Evolutionary conservation across 139 green algal genomes (phyloP).

Genomic region (Micractinium conductrix): DNA sequence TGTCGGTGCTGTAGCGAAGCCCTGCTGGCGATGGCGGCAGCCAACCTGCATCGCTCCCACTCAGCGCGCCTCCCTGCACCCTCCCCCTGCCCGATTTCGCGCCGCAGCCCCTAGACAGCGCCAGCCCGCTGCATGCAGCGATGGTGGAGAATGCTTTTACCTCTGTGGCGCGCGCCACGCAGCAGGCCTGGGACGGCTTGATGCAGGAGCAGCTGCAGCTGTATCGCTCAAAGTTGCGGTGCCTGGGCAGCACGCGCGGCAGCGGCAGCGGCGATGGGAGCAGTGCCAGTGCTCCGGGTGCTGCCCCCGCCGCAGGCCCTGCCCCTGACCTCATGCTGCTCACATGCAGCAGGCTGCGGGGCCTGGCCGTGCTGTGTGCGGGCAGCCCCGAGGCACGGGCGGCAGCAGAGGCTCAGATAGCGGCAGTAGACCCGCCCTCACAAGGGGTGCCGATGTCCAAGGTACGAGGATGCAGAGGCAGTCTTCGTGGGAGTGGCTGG

Average conservation of each 20-base stretch:
- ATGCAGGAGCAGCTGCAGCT: conserved; percentile 19
- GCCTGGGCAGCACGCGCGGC: neutral
- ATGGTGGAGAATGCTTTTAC: conserved; percentile 34
- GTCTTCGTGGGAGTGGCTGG: neutral
- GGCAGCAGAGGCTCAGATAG: conserved; percentile 29
- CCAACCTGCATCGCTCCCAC: no score
- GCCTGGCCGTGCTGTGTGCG: conserved; percentile 41
- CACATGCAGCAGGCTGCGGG: neutral
- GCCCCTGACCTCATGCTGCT: conserved; percentile 58
- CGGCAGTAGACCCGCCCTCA: conserved; percentile 45
- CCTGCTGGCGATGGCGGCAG: no score
- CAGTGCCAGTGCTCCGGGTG: neutral
- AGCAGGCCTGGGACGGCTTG: conserved; percentile 35
- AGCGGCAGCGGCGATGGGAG: neutral
- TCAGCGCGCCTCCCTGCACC: neutral
- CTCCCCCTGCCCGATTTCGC: neutral
- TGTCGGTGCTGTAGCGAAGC: no score
- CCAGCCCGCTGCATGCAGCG: conserved; percentile 28
- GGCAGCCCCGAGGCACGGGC: conserved; percentile 18
- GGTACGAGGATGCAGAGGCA: neutral
- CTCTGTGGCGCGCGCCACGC: neutral
- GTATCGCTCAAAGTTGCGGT: conserved; percentile 14
- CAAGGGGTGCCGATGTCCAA: neutral
- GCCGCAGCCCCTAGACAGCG: conserved; percentile 2
- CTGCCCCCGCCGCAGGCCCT: neutral